These are phyloP conservation scores for Tetrapisispora phaffii DNA, from an alignment of 805 yeast species.

Conservation along the genomic window DNA sequence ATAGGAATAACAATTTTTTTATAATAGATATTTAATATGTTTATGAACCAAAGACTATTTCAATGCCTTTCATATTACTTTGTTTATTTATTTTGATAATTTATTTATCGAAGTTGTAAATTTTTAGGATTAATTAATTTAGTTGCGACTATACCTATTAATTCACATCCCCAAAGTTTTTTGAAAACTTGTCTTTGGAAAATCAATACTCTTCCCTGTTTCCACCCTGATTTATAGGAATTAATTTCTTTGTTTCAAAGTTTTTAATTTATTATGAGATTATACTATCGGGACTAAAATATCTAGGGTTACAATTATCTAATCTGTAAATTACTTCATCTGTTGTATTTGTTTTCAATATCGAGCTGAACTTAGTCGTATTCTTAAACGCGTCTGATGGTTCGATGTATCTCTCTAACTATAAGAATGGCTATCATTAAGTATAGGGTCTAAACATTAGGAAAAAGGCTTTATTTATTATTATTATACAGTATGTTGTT, in stretches of 20 bases:
- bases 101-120: not conserved
- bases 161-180: conserved; percentile 22
- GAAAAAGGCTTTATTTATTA: not conserved
- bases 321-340: too few species aligned
- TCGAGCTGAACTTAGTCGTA: too few species aligned
- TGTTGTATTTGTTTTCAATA: too few species aligned
- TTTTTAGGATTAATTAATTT: conserved; percentile 22
- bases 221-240: conserved; percentile 29
- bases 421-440: not conserved
- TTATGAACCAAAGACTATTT: conserved; percentile 2
- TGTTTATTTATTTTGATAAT: not conserved
- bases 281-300: conserved; percentile 27
- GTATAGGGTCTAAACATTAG: too few species aligned
- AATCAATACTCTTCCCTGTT: conserved; percentile 22
- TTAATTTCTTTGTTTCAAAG: not conserved
- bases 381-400: too few species aligned
- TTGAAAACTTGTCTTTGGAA: conserved; percentile 31
- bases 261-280: conserved; percentile 5
- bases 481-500: not conserved
- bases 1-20: not conserved
- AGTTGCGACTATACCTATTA: conserved; percentile 28
- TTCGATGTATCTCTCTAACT: not conserved
- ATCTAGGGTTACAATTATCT: conserved; percentile 19
- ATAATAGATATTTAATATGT: not conserved
- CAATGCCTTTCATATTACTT: conserved; percentile 21